Conservation (phyloP, 345 rosid species). For the Eucalyptus globulus region DNA sequence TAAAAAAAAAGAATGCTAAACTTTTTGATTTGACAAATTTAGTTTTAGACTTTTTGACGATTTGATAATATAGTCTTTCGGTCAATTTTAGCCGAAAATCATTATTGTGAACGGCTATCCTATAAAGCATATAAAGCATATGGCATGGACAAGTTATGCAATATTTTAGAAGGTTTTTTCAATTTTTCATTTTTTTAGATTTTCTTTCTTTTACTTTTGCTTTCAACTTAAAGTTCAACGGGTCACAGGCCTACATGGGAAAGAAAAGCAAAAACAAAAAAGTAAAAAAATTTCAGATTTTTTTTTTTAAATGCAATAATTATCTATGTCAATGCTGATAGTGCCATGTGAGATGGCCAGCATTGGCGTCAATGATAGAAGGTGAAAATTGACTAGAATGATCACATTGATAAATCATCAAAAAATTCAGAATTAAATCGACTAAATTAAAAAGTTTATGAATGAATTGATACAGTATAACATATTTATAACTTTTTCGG, state of each 20-base stretch:
- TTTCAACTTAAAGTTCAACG: not conserved
- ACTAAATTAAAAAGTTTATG: too few species aligned
- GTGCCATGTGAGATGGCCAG: rapidly evolving
- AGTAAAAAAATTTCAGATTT: not conserved
- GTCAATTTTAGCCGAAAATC: rapidly evolving
- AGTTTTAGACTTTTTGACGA: rapidly evolving
- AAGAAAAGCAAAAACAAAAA: rapidly evolving
- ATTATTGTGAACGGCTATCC: rapidly evolving
- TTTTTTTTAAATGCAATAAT: not conserved
- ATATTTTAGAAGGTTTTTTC: not conserved
- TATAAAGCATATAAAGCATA: rapidly evolving
- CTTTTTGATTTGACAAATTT: not conserved
- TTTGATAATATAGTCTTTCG: rapidly evolving
- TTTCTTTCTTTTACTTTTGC: not conserved
- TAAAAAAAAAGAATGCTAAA: rapidly evolving
- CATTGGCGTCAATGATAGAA: rapidly evolving
- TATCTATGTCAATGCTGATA: rapidly evolving
- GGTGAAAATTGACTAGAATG: rapidly evolving
- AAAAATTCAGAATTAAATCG: rapidly evolving
- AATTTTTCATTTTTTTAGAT: too few species aligned
- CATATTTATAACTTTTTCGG: not conserved
- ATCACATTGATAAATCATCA: rapidly evolving
- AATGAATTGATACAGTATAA: not conserved
- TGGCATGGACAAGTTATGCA: not conserved
- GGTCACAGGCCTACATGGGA: not conserved